Base-by-base conservation (phyloP, 176 grass and related monocot genomes). In the Poa annua region DNA sequence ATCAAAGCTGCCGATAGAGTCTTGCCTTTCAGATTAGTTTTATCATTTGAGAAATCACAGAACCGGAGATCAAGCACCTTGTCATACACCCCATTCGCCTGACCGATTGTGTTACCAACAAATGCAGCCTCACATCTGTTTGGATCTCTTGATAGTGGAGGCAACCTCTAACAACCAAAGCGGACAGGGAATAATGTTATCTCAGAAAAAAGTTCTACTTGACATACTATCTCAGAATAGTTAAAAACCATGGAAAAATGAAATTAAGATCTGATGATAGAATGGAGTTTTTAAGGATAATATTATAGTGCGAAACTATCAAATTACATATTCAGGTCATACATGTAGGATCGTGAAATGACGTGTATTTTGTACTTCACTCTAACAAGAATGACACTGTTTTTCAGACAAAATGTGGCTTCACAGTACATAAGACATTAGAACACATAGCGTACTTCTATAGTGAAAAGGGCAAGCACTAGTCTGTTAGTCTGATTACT, bases 81-180 rank as follows among this genome's bases (percentile, higher is more conserved):
- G 85, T 95, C 96, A 60, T 98, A 95, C 59, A 98, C 96, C 62
- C 96, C 96, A 51, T 98, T 95, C 70, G 96, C 96, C 77, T 95
- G 96, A 64, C 92, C 96, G 21, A 98, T 95, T 51, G 96, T 98
- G 85, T 98, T 98, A 62, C 96, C 96, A 11, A 95, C 91, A 85
- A 86, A 98, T 83, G 96, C 96, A 65, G 89, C 86, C 66, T 95
- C 92, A 1, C 91, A 95, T 83, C 96, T 84, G 52, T 95, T 89
- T 63, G 96, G 87, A 10, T 98, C 96, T 6, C 87, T 98, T 64
- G 96, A 95, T 33, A 95, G 91, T 19, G 91, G 96, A 70, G 92
- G 93, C 87, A 95, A 64, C 81, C 93, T 95, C 93, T 95, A 95
- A 55, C 14, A 86, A 81, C 36, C 66, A 90, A 71, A 89, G 3